Evolutionary conservation across 2,329 filamentous ascomycete genomes (phyloP).

Genomic region (Phyllosticta capitalensis): DNA sequence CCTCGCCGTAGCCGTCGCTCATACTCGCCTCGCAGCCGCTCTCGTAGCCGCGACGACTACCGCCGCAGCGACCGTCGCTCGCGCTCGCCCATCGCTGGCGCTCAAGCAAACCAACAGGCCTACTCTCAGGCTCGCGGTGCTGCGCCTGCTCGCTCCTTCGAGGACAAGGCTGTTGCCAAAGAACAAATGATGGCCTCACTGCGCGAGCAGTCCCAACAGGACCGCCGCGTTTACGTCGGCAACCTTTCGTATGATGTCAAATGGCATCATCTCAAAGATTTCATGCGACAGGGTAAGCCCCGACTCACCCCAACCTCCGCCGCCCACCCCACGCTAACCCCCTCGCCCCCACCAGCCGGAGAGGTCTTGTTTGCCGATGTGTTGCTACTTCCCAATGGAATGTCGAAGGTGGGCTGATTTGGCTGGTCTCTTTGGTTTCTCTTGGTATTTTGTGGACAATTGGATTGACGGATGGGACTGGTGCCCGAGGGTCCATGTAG

Average conservation of each 20-base stretch:
- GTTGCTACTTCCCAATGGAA: constrained; percentile 98
- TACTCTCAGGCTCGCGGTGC: constrained; percentile 41
- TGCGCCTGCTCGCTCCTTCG: constrained; percentile 53
- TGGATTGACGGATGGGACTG: constrained; percentile 97
- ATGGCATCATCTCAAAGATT: constrained; percentile 99
- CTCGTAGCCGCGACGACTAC: constrained; percentile 60
- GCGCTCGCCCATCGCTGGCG: constrained; percentile 76
- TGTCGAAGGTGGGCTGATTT: constrained; percentile 99
- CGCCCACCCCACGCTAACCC: constrained; percentile 22
- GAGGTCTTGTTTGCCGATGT: constrained; percentile 99
- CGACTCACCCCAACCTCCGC: constrained; percentile 16
- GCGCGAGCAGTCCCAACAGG: constrained; percentile 91
- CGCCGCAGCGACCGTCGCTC: constrained; percentile 45
- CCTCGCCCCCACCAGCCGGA: constrained; percentile 57
- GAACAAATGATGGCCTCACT: constrained; percentile 95
- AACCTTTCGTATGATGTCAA: constrained; percentile 99
- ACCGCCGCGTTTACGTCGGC: constrained; percentile 98
- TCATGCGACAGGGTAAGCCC: constrained; percentile 94
- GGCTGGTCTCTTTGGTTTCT: constrained; percentile 66
- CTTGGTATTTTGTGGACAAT: constrained; percentile 65
- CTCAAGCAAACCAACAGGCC: constrained; percentile 52
- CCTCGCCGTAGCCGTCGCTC: constrained; percentile 48
- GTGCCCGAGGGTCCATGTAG: constrained; percentile 82
- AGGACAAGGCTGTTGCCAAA: constrained; percentile 74
- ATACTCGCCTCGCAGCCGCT: constrained; percentile 57